Conservation (phyloP, 1,284 basidiomycete genomes). For the Fomitopsis pinicola region DNA sequence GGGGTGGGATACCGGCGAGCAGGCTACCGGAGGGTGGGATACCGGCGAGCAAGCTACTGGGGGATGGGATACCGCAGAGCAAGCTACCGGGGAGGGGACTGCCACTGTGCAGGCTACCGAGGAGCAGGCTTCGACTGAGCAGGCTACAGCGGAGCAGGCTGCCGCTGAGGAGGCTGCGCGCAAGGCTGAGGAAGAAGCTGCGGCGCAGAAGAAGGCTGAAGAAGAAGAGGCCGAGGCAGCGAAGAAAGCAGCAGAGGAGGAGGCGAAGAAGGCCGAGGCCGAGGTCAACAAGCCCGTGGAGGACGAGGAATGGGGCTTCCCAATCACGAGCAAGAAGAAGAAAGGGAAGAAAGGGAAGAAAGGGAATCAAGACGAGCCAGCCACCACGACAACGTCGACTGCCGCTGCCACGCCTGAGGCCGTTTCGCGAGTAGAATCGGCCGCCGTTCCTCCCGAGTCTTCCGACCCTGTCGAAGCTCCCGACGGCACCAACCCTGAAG, state of each 20-base stretch:
- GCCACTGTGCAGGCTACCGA: slow-evolving; percentile 10
- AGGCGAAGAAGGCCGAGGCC: slow-evolving; percentile 9
- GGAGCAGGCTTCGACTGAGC: slow-evolving; percentile 1
- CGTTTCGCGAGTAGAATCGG: slow-evolving; percentile 18
- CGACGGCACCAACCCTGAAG: too few relatives aligned
- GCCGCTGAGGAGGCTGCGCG: not conserved
- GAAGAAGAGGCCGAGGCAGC: slow-evolving; percentile 1
- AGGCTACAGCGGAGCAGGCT: not conserved
- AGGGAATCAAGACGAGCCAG: slow-evolving; percentile 7
- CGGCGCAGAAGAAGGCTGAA: not conserved
- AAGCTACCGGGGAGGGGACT: slow-evolving; percentile 2
- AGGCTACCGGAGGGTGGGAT: not conserved
- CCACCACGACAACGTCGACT: not conserved
- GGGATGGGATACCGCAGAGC: not conserved
- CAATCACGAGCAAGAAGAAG: not conserved
- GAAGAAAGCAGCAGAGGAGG: slow-evolving; percentile 1
- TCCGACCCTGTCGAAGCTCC: too few relatives aligned
- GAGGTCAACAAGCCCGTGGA: slow-evolving; percentile 16
- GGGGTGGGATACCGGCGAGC: not conserved
- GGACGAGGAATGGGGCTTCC: slow-evolving; percentile 14
- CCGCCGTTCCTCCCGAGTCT: slow-evolving; percentile 1
- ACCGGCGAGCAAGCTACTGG: not conserved
- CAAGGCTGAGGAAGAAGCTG: not conserved
- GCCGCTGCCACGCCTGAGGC: slow-evolving; percentile 9
- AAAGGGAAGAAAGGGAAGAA: slow-evolving; percentile 17